Evolutionary conservation across 306 rosid genomes (phyloP), one percentile per base, ranked within the genome.

Genomic region (Vigna hirtella): DNA sequence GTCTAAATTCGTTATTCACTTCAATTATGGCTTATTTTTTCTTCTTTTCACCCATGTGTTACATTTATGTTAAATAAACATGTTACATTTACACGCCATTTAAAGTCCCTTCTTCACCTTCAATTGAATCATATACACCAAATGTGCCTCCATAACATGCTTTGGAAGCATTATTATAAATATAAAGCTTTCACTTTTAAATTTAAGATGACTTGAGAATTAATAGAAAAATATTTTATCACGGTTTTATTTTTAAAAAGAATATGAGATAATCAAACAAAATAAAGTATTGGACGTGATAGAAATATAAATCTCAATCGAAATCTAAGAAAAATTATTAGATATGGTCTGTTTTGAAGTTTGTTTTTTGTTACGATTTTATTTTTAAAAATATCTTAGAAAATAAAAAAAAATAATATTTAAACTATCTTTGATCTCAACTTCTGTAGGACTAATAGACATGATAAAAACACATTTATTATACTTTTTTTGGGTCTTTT

Each of bases 21-120:
- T 56, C 3, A 43, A 28, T 55, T 77, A 13, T 52, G 48, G 13
- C 28, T 36, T 12, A 6, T 74, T 79, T 74, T 79, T 68, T 69
- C 48, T 8, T 52, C 56, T 69, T 64, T 77, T 77, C 50, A 64
- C 49, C 34, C 66, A 36, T 50, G 13, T 13, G n/a, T 66, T 20
- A 20, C 22, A 20, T 20, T 22, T 9, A 66, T 20, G 58, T 43
- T 28, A 53, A 24, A 52, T 10, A 49, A 59, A 59, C 75, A 40
- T 55, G 43, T 66, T 66, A 66, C 62, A 69, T 48, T 56, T 24
- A 68, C 66, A 34, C 66, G 24, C 24, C 40, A 59, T 32, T 4
- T 0, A 49, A 45, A 32, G 40, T 49, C 51, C 42, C 8, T 47
- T 30, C 61, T 70, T 51, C 40, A 0, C 42, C 42, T 38, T 38